Base-by-base conservation (phyloP, 1,284 basidiomycete species). In the Cystobasidium pallidum region DNA sequence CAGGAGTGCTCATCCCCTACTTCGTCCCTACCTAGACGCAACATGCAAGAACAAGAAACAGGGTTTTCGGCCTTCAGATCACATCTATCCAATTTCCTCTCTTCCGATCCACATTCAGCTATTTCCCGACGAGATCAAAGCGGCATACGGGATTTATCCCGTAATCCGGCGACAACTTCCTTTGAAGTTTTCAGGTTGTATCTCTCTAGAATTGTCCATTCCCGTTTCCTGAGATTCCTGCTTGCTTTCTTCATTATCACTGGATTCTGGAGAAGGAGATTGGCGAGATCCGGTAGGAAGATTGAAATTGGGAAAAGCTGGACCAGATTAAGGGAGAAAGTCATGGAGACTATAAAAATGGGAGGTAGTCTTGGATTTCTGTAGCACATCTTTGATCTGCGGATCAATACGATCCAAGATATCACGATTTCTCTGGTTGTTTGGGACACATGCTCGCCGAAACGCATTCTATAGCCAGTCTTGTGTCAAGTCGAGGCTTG, bases 341-440 rank as follows among this genome's bases (percentile, higher is more conserved):
- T 71, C 3, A 8, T 71, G 34, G 47, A 71, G 68, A 71, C 68
- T 52, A 49, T 71, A 13, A 71, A 71, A 34, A 71, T 71, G 68
- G 68, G 68, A n/a, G 68, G 68, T 24, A 71, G 61, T 55, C 45
- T 71, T 36, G 68, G 68, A n/a, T 71, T 62, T 36, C 26, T 71
- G 1, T 71, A 61, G 6, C 11, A 10, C 7, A 39, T 6, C 7
- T 39, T 39, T 13, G 6, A 13, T 6, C 13, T 7, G 36, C 13
- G 36, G 13, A 39, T 6, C 36, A 39, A n/a, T n/a, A n/a, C n/a
- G n/a, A n/a, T n/a, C n/a, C n/a, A n/a, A n/a, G n/a, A n/a, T n/a
- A n/a, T n/a, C n/a, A n/a, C n/a, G n/a, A n/a, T n/a, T n/a, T n/a
- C n/a, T n/a, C n/a, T n/a, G n/a, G n/a, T n/a, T n/a, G n/a, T n/a